phyloP scores from a whole-genome alignment of 306 rosid genomes.

The Ammopiptanthus mongolicus region DNA sequence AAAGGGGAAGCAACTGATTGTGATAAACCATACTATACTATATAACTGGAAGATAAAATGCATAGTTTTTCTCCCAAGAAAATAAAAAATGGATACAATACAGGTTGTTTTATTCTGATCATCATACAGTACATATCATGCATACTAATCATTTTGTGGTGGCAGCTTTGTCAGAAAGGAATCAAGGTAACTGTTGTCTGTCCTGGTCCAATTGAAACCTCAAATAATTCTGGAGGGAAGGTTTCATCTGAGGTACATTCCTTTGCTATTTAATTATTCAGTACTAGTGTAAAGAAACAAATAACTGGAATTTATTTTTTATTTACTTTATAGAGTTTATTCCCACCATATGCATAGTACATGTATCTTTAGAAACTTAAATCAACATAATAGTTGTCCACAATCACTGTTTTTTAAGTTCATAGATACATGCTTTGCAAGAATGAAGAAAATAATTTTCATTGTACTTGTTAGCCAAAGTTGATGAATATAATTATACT shows the following conservation, averaged over 20 bases:
- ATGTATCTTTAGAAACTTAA: constrained; percentile 4
- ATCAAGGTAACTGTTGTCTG: constrained; percentile 83
- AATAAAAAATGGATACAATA: not conserved
- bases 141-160: constrained; percentile 13
- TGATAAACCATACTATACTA: not conserved
- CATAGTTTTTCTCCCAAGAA: not conserved
- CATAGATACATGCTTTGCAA: not conserved
- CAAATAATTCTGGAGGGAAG: constrained; percentile 41
- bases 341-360: not conserved
- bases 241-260: constrained; percentile 62
- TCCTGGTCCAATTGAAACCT: constrained; percentile 89
- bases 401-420: not conserved
- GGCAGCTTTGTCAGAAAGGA: constrained; percentile 76
- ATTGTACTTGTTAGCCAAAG: not conserved
- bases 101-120: not conserved
- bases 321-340: constrained; percentile 11
- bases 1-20: not conserved
- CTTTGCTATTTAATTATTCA: constrained; percentile 14
- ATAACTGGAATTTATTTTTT: constrained; percentile 6
- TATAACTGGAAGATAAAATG: not conserved
- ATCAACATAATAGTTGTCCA: not conserved
- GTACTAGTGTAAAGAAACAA: constrained; percentile 8
- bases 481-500: not conserved
- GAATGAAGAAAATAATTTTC: not conserved
- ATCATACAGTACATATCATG: not conserved